Percentiles rank a stretch among this genome's conserved stretches.
Evolutionary conservation across 192 early-diverging fungal genomes (phyloP).

Genomic region (Umbelopsis ramanniana): DNA sequence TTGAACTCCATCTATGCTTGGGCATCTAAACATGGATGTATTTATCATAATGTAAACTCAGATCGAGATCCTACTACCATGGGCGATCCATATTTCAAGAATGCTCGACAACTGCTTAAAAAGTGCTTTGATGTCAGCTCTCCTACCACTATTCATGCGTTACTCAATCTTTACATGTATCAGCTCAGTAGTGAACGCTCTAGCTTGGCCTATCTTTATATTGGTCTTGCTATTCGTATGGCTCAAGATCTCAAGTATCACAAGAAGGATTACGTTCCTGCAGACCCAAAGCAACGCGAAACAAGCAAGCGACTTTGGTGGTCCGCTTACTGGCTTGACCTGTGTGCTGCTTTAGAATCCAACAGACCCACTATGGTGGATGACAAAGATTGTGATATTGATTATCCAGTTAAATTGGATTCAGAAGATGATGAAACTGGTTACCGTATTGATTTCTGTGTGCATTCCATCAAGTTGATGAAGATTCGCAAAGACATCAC

Average conservation of each 20-base stretch:
- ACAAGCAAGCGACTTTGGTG: constrained; percentile 48
- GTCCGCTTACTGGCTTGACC: constrained; percentile 49
- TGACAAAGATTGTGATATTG: constrained; percentile 48
- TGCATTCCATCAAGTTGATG: constrained; percentile 49
- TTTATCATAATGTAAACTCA: constrained; percentile 37
- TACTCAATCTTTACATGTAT: constrained; percentile 49
- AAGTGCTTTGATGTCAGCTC: constrained; percentile 49
- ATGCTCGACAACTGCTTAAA: constrained; percentile 45
- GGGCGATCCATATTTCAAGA: constrained; percentile 45
- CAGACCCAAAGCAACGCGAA: constrained; percentile 39
- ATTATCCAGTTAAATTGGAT: constrained; percentile 41
- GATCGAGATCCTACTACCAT: constrained; percentile 34
- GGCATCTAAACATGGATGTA: constrained; percentile 45
- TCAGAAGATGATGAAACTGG: constrained; percentile 45
- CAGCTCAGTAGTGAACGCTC: constrained; percentile 44
- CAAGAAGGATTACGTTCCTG: constrained; percentile 42
- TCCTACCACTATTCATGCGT: constrained; percentile 44
- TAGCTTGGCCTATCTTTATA: constrained; percentile 45
- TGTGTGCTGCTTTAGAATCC: constrained; percentile 46
- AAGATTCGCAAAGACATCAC: constrained; percentile 49
- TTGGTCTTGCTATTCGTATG: constrained; percentile 49
- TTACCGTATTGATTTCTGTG: constrained; percentile 39
- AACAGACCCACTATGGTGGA: constrained; percentile 50
- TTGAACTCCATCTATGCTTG: constrained; percentile 47
- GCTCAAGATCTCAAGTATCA: constrained; percentile 49